These are phyloP conservation scores for Orychophragmus violaceus DNA, from an alignment of 345 rosid genomes.

Conservation along the genomic window DNA sequence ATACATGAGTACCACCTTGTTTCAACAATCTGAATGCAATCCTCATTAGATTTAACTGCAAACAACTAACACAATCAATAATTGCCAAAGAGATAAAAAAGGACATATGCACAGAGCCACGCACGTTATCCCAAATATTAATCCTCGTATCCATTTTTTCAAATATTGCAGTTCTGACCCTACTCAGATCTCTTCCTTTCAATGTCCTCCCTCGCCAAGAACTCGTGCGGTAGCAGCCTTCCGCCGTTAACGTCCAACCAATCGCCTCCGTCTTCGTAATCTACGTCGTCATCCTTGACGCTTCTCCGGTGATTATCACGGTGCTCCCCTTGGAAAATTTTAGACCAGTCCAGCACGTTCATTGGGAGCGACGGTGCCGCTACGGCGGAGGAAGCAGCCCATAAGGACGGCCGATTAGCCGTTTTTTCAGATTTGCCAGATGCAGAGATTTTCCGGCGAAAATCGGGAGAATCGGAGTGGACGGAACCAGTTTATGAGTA, in stretches of 20 bases:
- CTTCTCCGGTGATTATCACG: conserved; percentile 42
- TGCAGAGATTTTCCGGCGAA: conserved; percentile 34
- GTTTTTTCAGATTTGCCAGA: conserved; percentile 35
- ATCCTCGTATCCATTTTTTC: conserved; percentile 90
- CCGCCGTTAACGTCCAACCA: conserved; percentile 45
- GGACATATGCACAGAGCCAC: neutral
- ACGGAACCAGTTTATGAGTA: conserved; percentile 32
- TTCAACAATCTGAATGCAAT: conserved; percentile 79
- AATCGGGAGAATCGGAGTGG: conserved; percentile 54
- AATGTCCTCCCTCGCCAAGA: conserved; percentile 88
- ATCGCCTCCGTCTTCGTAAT: conserved; percentile 35
- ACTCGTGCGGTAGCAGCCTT: conserved; percentile 84
- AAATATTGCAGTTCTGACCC: conserved; percentile 97
- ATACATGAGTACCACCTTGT: conserved; percentile 71
- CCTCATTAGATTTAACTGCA: conserved; percentile 71
- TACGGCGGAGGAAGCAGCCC: conserved; percentile 19
- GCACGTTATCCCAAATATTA: conserved; percentile 26
- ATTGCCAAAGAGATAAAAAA: neutral
- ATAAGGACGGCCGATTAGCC: conserved; percentile 9
- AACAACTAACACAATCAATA: neutral
- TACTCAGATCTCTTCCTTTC: conserved; percentile 95
- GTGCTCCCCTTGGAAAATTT: conserved; percentile 72
- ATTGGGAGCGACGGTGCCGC: conserved; percentile 69
- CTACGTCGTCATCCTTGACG: conserved; percentile 31
- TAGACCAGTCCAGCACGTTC: conserved; percentile 97